These are phyloP conservation scores for Botrytis tulipae DNA, from an alignment of 2,329 filamentous ascomycete genomes.

Conservation along the genomic window DNA sequence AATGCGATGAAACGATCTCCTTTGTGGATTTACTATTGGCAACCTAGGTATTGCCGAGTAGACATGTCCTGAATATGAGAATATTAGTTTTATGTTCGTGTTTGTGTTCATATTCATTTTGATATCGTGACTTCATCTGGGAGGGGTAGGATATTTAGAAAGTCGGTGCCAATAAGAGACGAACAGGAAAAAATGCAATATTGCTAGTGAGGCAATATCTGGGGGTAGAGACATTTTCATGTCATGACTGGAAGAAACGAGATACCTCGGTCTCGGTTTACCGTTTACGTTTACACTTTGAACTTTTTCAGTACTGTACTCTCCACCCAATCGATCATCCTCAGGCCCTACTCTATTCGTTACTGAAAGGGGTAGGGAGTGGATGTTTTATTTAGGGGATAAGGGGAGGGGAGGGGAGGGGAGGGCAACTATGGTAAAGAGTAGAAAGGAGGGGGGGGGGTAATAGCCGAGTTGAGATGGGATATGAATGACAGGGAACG, in stretches of 20 bases:
- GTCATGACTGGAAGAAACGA: not conserved
- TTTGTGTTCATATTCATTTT: not conserved
- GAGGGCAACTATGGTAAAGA: too few relatives aligned
- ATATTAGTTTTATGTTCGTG: not conserved
- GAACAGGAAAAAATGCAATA: not conserved
- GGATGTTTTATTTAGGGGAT: too few relatives aligned
- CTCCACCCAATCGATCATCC: not conserved
- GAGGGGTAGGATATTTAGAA: too few relatives aligned
- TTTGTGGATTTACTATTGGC: not conserved
- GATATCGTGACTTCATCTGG: not conserved
- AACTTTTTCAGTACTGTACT: not conserved
- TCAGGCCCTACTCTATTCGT: not conserved
- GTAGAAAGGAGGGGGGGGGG: too few relatives aligned
- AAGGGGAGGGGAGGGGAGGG: too few relatives aligned
- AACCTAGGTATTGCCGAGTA: not conserved
- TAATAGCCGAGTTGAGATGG: not conserved
- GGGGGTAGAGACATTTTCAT: not conserved
- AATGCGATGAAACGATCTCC: not conserved
- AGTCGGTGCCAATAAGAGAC: not conserved
- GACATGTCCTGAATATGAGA: constrained; percentile 9
- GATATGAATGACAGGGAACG: not conserved
- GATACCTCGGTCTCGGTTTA: not conserved
- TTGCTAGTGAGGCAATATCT: not conserved
- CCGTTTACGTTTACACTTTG: not conserved
- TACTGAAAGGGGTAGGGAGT: not conserved